phyloP scores from a whole-genome alignment of 495 filamentous ascomycete genomes.

The Alectoria sarmentosa region DNA sequence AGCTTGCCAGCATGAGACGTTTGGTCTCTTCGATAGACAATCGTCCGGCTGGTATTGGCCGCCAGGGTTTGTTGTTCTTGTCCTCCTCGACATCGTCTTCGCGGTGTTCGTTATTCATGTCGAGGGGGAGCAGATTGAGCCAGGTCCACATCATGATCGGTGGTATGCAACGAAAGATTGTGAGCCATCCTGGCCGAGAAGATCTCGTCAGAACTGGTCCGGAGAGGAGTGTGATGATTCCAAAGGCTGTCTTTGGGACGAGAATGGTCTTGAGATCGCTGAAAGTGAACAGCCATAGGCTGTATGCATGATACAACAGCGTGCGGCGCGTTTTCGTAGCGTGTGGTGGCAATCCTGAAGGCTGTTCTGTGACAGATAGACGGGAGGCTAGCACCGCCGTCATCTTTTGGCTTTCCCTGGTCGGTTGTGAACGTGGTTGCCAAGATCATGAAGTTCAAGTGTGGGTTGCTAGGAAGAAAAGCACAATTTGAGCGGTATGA shows the following conservation, averaged over 20 bases:
- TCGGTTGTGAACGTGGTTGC: no score
- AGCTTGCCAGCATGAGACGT: conserved; percentile 28
- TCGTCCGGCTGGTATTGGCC: conserved; percentile 38
- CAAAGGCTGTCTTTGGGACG: conserved; percentile 9
- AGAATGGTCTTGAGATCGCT: conserved; percentile 29
- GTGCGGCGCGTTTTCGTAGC: no score
- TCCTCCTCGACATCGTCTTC: conserved; percentile 41
- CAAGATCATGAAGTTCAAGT: no score
- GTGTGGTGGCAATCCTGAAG: no score
- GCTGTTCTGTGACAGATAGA: no score
- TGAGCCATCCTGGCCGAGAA: neutral
- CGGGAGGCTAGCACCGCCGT: no score
- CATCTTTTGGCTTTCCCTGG: no score
- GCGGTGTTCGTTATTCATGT: conserved; percentile 41
- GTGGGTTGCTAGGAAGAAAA: no score
- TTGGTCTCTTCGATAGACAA: conserved; percentile 35
- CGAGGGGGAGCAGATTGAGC: conserved; percentile 34
- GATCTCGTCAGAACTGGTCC: neutral
- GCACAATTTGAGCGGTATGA: no score
- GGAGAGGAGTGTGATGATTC: neutral
- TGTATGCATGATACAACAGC: conserved; percentile 20
- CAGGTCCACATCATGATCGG: conserved; percentile 14
- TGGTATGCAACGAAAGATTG: conserved; percentile 14
- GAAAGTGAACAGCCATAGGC: conserved; percentile 32
- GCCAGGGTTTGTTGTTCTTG: conserved; percentile 50